A percentile compares a stretch with the other conserved stretches of the same genome.
Conservation (phyloP, 2,329 filamentous ascomycete genomes). For the Talaromyces amestolkiae region DNA sequence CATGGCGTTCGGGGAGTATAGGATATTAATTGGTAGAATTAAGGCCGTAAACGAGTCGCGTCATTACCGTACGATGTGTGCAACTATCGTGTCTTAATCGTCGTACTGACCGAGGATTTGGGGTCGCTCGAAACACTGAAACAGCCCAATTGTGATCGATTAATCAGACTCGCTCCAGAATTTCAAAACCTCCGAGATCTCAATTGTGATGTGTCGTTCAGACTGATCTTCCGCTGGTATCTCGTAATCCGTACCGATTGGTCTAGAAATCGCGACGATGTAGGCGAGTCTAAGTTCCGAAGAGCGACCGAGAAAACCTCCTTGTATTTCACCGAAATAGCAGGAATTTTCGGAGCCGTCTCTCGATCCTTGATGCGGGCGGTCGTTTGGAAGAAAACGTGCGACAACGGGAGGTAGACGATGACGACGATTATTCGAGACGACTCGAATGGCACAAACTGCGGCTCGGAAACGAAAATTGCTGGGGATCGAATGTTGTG, state of each 20-base stretch:
- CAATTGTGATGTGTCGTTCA: constrained; percentile 2
- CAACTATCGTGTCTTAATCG: not conserved
- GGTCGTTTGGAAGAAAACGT: not conserved
- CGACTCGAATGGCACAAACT: not conserved
- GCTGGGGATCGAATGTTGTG: not conserved
- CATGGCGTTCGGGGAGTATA: constrained; percentile 54
- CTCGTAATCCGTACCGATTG: not conserved
- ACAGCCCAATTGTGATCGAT: not conserved
- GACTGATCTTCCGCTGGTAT: not conserved
- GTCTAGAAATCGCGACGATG: not conserved
- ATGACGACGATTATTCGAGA: not conserved
- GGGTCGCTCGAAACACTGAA: not conserved
- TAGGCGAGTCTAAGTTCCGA: not conserved
- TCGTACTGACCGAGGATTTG: not conserved
- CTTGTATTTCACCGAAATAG: not conserved
- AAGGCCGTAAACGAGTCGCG: constrained; percentile 9
- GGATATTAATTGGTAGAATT: constrained; percentile 3
- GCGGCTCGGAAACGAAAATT: not conserved
- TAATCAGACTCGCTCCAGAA: not conserved
- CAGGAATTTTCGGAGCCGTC: not conserved
- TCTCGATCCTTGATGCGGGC: not conserved
- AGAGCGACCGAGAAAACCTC: not conserved
- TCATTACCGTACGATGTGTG: constrained; percentile 13
- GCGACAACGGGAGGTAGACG: not conserved
- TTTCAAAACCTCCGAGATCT: not conserved